Conservation (phyloP, 768 basidiomycete species). For the Amanita rimosa region DNA sequence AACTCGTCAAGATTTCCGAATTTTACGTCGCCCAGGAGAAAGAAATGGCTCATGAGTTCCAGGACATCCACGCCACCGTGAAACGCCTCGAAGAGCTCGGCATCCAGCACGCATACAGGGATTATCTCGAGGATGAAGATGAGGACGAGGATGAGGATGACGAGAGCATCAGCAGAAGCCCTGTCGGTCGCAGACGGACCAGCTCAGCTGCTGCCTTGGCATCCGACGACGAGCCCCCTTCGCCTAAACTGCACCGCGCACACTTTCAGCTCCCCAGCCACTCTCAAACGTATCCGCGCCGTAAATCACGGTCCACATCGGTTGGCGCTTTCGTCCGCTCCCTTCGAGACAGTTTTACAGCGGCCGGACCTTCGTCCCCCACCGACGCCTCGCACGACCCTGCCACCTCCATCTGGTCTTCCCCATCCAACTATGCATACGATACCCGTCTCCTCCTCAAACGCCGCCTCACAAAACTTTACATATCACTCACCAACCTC, state of each 20-base stretch:
- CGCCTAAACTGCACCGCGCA: not conserved
- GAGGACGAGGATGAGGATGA: constrained; percentile 50
- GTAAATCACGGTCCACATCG: not conserved
- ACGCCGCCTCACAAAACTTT: constrained; percentile 75
- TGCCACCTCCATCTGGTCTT: constrained; percentile 59
- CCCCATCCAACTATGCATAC: constrained; percentile 68
- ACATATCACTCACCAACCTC: constrained; percentile 64
- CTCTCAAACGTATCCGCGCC: not conserved
- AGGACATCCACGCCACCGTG: constrained; percentile 46
- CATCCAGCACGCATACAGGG: constrained; percentile 33
- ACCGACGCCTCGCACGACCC: not conserved
- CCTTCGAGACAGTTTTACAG: constrained; percentile 40
- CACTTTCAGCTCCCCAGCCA: constrained; percentile 4
- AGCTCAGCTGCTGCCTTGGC: constrained; percentile 9
- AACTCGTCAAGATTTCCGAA: constrained; percentile 64
- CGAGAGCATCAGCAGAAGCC: constrained; percentile 27
- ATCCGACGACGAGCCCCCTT: constrained; percentile 20
- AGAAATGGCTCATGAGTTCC: constrained; percentile 54
- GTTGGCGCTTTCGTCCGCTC: constrained; percentile 7
- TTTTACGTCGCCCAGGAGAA: constrained; percentile 77
- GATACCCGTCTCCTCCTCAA: constrained; percentile 84
- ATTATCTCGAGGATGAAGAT: constrained; percentile 46
- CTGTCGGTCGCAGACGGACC: constrained; percentile 13
- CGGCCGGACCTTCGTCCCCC: constrained; percentile 13
- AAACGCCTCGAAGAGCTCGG: constrained; percentile 51